Percentiles rank a stretch among this genome's conserved stretches.
Conservation (phyloP, 2,329 filamentous ascomycete species). For the Thielaviopsis musarum region DNA sequence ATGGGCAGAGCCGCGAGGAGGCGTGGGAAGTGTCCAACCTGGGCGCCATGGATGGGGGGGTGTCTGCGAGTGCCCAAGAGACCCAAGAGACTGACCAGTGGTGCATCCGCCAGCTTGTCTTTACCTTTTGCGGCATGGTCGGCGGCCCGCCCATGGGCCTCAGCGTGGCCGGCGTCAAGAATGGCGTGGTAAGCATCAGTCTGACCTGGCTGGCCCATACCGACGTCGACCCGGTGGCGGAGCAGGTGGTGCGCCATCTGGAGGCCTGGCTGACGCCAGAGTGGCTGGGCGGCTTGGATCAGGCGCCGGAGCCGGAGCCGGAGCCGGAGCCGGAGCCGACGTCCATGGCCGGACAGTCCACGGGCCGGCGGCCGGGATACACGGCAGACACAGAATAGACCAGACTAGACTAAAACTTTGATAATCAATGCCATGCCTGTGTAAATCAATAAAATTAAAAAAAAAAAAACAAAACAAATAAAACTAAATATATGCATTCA, state of each 20-base stretch:
- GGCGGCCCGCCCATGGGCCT: constrained; percentile 27
- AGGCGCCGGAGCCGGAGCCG: too few relatives aligned
- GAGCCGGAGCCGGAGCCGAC: too few relatives aligned
- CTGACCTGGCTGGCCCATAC: constrained; percentile 27
- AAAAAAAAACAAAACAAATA: constrained; percentile 7
- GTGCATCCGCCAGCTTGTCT: constrained; percentile 28
- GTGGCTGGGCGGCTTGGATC: background rate
- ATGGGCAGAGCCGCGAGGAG: constrained; percentile 25
- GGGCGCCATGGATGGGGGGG: constrained; percentile 21
- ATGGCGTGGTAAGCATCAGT: constrained; percentile 24
- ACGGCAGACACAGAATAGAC: background rate
- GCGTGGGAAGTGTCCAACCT: constrained; percentile 39
- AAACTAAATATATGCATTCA: constrained; percentile 10
- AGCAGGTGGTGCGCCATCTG: background rate
- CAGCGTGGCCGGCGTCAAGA: constrained; percentile 29
- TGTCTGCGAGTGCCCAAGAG: too few relatives aligned
- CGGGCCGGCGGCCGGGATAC: too few relatives aligned
- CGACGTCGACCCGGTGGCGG: background rate
- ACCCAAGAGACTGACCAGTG: constrained; percentile 13
- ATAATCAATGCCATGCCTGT: background rate
- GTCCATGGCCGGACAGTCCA: too few relatives aligned
- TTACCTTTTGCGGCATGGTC: constrained; percentile 31
- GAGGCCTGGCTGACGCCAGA: background rate
- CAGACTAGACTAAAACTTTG: background rate
- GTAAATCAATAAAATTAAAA: too few relatives aligned